Base-by-base conservation (phyloP, 768 basidiomycete genomes). In the Pholiota microspora region DNA sequence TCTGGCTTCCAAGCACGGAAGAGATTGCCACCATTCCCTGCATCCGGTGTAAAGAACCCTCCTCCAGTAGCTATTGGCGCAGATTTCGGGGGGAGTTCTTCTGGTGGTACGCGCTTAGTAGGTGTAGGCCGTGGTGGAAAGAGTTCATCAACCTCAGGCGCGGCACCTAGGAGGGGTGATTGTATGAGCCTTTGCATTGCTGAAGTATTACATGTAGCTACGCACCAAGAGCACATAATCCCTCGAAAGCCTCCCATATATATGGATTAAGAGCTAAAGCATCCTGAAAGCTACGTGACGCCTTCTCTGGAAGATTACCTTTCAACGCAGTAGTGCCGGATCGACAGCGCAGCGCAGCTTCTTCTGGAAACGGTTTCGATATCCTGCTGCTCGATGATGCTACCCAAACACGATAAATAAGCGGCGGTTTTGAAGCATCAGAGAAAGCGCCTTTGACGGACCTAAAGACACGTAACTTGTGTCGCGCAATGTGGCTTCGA, bases 201-300 rank as follows among this genome's bases (percentile, higher is more conserved):
- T 21, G 45, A 51, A 32, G 48, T 53, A 48, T 28, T 13, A 31
- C 34, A 55, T 24, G 24, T 51, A 31, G 50, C n/a, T 57, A 71
- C 77, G 49, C 62, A 89, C 94, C 94, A 42, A 92, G 71, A 27
- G 79, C 71, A 67, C 94, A 96, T 29, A 97, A 69, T 0, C 91
- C 93, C 64, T 94, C 91, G 63, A 94, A 89, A 4, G 94, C 94
- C 68, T 97, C 94, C 93, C 93, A 96, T 51, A 94, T 71, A 67
- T 91, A 81, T 28, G 92, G 90, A 65, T 92, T 86, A 45, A 85
- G 67, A 12, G 75, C 67, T 56, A 97, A 75, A 24, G 92, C 89
- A 55, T 85, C 81, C 44, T 78, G 77, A 68, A 88, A 95, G 64
- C 84, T 86, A 51, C 71, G 64, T 23, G 78, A 74, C n/a, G 94